A percentile compares a stretch with the other conserved stretches of the same genome.
phyloP scores from a whole-genome alignment of 1,284 basidiomycete species.

The Microbotryum scabiosae region DNA sequence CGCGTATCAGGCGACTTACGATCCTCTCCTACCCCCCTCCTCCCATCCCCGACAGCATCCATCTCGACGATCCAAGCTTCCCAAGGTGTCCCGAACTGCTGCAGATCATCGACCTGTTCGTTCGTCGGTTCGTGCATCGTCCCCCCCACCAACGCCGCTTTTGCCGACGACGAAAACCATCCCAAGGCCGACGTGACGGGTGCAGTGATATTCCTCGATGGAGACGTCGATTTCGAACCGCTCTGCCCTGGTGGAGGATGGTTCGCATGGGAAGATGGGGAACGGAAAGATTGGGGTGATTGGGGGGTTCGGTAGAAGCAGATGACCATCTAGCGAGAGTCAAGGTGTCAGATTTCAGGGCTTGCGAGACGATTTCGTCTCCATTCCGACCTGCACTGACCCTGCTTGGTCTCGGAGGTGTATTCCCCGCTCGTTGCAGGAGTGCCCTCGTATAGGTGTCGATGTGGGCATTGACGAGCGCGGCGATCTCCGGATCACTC shows the following conservation, averaged over 20 bases:
- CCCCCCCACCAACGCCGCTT: slow-evolving; percentile 5
- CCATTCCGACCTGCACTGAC: not conserved
- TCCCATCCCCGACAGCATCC: slow-evolving; percentile 6
- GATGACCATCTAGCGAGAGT: slow-evolving; percentile 7
- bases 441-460: slow-evolving; percentile 5
- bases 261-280: not conserved
- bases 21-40: slow-evolving; percentile 9
- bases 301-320: slow-evolving; percentile 13
- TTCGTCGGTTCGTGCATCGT: not conserved
- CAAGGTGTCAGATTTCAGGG: no score
- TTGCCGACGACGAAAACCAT: slow-evolving; percentile 20
- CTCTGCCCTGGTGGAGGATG: not conserved
- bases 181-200: slow-evolving; percentile 17
- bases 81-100: slow-evolving; percentile 1
- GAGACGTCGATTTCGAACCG: not conserved
- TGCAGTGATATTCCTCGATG: not conserved
- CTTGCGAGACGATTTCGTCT: no score
- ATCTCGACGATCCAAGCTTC: slow-evolving; percentile 23
- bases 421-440: not conserved
- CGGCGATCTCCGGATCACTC: slow-evolving; percentile 5
- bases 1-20: slow-evolving; percentile 3
- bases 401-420: not conserved
- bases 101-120: slow-evolving; percentile 12
- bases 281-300: not conserved
- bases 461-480: slow-evolving; percentile 8